Evolutionary conservation across 805 yeast species (phyloP).

Genomic region (Starmerella bacillaris): DNA sequence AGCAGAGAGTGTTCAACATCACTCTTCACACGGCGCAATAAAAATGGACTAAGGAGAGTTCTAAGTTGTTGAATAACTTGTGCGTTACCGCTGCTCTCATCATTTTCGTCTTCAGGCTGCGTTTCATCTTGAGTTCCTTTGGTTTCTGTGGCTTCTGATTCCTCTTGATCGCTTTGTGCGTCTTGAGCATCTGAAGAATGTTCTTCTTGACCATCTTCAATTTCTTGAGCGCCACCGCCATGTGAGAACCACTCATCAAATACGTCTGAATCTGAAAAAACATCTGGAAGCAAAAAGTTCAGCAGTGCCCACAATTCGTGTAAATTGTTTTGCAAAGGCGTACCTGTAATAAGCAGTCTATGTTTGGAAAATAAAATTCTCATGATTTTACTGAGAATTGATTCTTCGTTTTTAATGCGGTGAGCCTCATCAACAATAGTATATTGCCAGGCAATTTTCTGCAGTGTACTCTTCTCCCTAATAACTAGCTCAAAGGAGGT

Average conservation of each 20-base stretch:
- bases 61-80: constrained; percentile 74
- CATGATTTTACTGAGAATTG: constrained; percentile 77
- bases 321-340: constrained; percentile 84
- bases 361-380: constrained; percentile 71
- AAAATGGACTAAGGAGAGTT: constrained; percentile 68
- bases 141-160: background rate
- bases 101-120: constrained; percentile 1
- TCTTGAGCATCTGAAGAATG: background rate
- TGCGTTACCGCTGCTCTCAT: constrained; percentile 21
- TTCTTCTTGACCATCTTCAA: constrained; percentile 19
- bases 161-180: constrained; percentile 23
- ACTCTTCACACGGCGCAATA: constrained; percentile 72
- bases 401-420: constrained; percentile 85
- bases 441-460: constrained; percentile 81
- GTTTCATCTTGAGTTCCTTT: constrained; percentile 1
- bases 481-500: constrained; percentile 89
- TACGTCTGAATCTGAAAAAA: constrained; percentile 75
- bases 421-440: constrained; percentile 92
- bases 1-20: constrained; percentile 83
- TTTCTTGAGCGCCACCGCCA: constrained; percentile 18
- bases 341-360: constrained; percentile 79
- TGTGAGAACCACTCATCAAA: constrained; percentile 74
- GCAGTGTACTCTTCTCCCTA: constrained; percentile 63
- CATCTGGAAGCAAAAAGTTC: constrained; percentile 83
- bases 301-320: constrained; percentile 93